Base-by-base conservation (phyloP, 2,329 filamentous ascomycete species). In the Chaetomium olivaceum region DNA sequence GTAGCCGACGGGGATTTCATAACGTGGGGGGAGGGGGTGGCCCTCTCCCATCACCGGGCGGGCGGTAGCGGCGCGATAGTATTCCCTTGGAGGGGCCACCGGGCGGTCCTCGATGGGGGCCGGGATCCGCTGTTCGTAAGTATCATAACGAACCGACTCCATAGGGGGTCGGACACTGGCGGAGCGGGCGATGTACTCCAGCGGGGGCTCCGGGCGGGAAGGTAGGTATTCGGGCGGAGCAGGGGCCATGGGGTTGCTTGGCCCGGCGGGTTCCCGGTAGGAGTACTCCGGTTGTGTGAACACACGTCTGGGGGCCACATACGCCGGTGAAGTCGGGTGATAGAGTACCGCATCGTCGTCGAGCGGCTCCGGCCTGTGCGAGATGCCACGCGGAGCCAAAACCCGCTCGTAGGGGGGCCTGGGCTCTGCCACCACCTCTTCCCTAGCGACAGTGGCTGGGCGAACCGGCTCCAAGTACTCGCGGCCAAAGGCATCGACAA, bases 401-500 rank as follows among this genome's bases (percentile, higher is more conserved):
- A 82, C 77, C 70, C 89, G 85, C 73, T 94, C 91, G 71, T 93
- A 92, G 33, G 68, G 64, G 23, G 62, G 69, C 43, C 75, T 74
- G 29, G 73, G 67, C 19, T 83, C 79, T 50, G 85, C 82, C 4
- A 83, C 84, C 19, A 84, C 80, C 8, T 86, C 87, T 58, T 85
- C 84, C 56, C 84, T 78, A 23, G 81, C 73, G 21, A 80, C 68
- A 25, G 81, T 71, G 23, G 71, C 55, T 9, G 72, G 62, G 57
- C 80, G 81, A 11, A 78, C 72, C 29, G 86, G 85, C 71, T 89
- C 86, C 66, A 84, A 76, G 78, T 93, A 97, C 74, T 92, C 88
- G 75, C 91, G 91, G 50, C 93, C 93, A 76, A 89, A 91, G 68
- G 91, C 87, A 77, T 97, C 93, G 62, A 96, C 82, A 39, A 96